Base-by-base conservation (phyloP, 2,329 filamentous ascomycete species). In the Ophioceras dolichostomum region DNA sequence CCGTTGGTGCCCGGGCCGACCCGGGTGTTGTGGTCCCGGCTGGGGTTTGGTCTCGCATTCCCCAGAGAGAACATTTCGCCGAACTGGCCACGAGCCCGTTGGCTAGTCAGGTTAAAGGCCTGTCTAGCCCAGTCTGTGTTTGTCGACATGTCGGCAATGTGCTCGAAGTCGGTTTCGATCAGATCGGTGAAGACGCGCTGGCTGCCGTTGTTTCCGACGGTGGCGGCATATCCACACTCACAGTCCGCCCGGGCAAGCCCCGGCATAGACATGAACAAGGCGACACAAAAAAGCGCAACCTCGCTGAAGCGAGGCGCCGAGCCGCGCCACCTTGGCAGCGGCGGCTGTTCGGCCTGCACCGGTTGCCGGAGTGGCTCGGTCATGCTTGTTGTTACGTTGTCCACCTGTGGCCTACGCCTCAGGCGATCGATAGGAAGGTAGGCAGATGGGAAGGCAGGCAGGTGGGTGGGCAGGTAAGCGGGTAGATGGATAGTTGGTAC, bases 151-250 rank as follows among this genome's bases (percentile, higher is more conserved):
- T 68, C 54, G 9, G 58, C 47, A 27, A 73, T 50, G 41, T 73
- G 71, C 3, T 76, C 59, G 50, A 88, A 88, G 57, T 88, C 77
- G 16, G 79, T 79, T 51, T 87, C 82, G 36, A 84, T 56, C 10
- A 76, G 51, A 41, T 87, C 76, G 3, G 79, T 84, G 53, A 83
- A 87, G 37, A 81, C 50, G 29, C 64, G 57, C 33, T 56, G 49
- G 6, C 48, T 40, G 4, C 51, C 45, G 20, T 59, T 56, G 32
- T 57, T 50, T n/a, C 61, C 64, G 28, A 64, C 56, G 42, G 61
- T 62, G 32, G 78, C 56, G 3, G 68, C 68, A 54, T 85, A 88
- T 36, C 83, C 83, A 51, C 83, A 89, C 48, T 82, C 73, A 59
- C 83, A 88, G 43, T 67, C 63, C 5, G 68, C 67, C 10, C 44